Conservation (phyloP, 1,139 yeast genomes). For the Saccharomyces hybrid region DNA sequence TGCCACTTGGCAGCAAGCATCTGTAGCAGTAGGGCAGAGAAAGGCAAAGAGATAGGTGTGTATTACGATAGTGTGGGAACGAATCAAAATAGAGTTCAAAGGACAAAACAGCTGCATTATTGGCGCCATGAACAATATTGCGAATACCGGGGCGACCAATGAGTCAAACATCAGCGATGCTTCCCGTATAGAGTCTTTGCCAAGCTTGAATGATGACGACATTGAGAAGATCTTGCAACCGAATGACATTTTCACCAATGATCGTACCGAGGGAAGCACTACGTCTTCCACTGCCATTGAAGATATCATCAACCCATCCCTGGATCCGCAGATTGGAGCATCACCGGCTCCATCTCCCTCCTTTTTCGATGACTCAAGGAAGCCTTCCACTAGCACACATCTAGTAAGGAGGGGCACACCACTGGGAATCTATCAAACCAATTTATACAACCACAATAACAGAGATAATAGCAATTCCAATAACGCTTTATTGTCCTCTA, state of each 20-base stretch:
- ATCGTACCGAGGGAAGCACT: conserved; percentile 5
- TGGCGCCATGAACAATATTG: not conserved
- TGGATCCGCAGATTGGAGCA: not conserved
- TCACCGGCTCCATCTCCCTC: not conserved
- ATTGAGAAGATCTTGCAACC: conserved; percentile 22
- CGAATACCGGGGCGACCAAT: not conserved
- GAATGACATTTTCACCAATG: conserved; percentile 12
- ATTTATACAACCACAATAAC: not conserved
- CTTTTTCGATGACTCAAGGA: not conserved
- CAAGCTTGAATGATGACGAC: conserved; percentile 17
- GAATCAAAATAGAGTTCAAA: not conserved
- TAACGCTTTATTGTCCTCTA: conserved; percentile 6
- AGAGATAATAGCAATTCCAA: conserved; percentile 1
- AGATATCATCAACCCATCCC: conserved; percentile 26
- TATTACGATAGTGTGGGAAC: not conserved
- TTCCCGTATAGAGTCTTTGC: not conserved
- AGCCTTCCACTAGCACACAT: conserved; percentile 6
- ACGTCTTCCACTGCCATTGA: conserved; percentile 16
- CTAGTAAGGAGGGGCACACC: conserved; percentile 13
- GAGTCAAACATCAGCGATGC: not conserved
- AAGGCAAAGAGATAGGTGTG: not conserved
- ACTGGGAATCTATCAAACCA: conserved; percentile 9
- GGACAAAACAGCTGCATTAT: not conserved
- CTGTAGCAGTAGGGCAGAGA: not conserved
- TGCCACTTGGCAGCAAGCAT: not conserved